Percentiles rank a stretch among this genome's conserved stretches.
Conservation (phyloP, 768 basidiomycete genomes). For the Naematelia aurantialba region DNA sequence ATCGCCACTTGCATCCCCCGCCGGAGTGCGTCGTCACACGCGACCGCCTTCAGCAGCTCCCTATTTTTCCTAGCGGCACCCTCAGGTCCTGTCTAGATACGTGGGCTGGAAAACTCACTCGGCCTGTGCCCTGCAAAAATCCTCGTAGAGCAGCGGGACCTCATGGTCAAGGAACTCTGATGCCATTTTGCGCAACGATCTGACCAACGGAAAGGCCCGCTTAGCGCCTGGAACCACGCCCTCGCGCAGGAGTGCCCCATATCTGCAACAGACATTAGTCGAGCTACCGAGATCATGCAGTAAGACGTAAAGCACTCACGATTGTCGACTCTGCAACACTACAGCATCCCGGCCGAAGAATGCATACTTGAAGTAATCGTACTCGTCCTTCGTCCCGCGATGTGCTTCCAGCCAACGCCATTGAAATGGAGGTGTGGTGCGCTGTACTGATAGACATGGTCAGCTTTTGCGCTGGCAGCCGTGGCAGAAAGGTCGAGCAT, state of each 20-base stretch:
- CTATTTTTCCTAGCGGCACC: background rate
- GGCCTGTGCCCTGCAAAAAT: background rate
- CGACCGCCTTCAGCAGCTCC: background rate
- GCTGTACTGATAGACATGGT: background rate
- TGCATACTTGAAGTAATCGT: background rate
- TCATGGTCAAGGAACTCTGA: background rate
- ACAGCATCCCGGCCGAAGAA: background rate
- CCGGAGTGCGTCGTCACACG: background rate
- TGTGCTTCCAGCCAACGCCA: background rate
- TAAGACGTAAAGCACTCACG: background rate
- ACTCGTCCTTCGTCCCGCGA: background rate
- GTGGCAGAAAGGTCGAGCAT: too few species aligned
- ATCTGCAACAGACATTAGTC: background rate
- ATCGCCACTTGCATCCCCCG: background rate
- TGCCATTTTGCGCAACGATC: background rate
- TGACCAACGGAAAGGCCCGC: background rate
- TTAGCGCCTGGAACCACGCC: background rate
- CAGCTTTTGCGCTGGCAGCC: too few species aligned
- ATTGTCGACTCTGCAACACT: background rate
- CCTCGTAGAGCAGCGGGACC: background rate
- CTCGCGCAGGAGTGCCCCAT: background rate
- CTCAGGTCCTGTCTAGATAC: background rate
- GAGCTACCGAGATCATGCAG: background rate
- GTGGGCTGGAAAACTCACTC: background rate
- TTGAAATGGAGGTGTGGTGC: background rate